Evolutionary conservation across 1,284 basidiomycete species (phyloP).

Genomic region (Phellopilus nigrolimitatus): DNA sequence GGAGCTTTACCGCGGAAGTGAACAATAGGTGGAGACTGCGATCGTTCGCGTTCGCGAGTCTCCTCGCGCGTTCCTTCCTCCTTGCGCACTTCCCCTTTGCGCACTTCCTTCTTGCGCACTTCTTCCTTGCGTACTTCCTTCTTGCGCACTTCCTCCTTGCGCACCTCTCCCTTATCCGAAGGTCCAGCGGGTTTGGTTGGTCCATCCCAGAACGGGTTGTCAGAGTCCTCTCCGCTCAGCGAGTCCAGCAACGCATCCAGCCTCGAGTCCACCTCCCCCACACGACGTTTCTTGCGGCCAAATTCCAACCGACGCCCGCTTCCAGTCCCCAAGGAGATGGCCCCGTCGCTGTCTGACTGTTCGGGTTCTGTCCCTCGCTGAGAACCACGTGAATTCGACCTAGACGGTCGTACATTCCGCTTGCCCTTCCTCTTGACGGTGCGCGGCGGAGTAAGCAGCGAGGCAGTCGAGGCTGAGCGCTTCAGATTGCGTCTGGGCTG

Average conservation of each 20-base stretch:
- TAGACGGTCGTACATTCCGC: not conserved
- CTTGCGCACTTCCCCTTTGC: too few relatives aligned
- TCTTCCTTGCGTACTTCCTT: too few relatives aligned
- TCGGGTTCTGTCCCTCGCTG: conserved; percentile 11
- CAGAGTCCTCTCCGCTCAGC: conserved; percentile 28
- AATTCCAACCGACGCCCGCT: conserved; percentile 15
- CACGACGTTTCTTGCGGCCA: conserved; percentile 28
- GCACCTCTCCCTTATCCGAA: conserved; percentile 5
- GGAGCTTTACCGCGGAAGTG: conserved; percentile 28
- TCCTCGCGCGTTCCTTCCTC: conserved; percentile 13
- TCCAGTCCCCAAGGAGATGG: not conserved
- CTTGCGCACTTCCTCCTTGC: conserved; percentile 20
- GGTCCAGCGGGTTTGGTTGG: conserved; percentile 11
- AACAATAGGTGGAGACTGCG: conserved; percentile 28
- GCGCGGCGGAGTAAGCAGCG: conserved; percentile 17
- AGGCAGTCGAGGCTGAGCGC: conserved; percentile 15
- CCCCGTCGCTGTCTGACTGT: conserved; percentile 7
- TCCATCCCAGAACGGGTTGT: conserved; percentile 33
- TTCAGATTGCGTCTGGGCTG: conserved; percentile 11
- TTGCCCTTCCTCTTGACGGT: conserved; percentile 15
- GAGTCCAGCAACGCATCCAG: conserved; percentile 23
- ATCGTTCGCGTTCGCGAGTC: conserved; percentile 22
- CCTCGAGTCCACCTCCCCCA: conserved; percentile 25
- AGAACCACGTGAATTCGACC: conserved; percentile 3
- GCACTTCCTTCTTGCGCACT: conserved; percentile 16